Evolutionary conservation across 2,329 filamentous ascomycete genomes (phyloP).

Genomic region (Elsinoe arachidis): DNA sequence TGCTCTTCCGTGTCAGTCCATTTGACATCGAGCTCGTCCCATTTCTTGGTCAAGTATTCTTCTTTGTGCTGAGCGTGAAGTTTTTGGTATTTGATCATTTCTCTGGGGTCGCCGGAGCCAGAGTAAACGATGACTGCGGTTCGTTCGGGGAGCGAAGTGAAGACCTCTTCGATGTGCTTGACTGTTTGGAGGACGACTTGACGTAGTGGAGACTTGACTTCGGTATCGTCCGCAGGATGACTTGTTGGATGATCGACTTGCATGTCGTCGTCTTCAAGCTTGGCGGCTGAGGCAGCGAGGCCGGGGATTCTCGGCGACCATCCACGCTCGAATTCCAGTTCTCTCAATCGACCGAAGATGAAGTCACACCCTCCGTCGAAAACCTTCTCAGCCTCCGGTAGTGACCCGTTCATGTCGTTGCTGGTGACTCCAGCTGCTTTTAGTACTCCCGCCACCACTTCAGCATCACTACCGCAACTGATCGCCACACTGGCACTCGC

Average conservation of each 20-base stretch:
- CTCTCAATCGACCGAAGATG: constrained; percentile 53
- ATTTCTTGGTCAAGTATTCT: constrained; percentile 52
- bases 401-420: background rate
- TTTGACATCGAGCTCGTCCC: constrained; percentile 53
- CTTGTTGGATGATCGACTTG: constrained; percentile 14
- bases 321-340: constrained; percentile 51
- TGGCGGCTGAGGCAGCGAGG: constrained; percentile 24
- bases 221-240: constrained; percentile 15
- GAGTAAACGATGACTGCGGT: constrained; percentile 56
- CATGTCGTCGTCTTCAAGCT: constrained; percentile 23
- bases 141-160: constrained; percentile 48
- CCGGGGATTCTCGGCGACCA: constrained; percentile 48
- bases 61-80: constrained; percentile 48
- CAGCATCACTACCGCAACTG: constrained; percentile 48
- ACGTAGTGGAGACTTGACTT: constrained; percentile 13
- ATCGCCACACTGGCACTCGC: constrained; percentile 48
- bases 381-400: constrained; percentile 31
- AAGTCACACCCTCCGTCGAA: constrained; percentile 50
- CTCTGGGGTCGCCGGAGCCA: constrained; percentile 54
- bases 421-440: constrained; percentile 39
- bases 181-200: constrained; percentile 35
- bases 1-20: constrained; percentile 59
- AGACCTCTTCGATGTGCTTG: constrained; percentile 43
- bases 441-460: constrained; percentile 49
- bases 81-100: constrained; percentile 46